Evolutionary conservation across 2,329 filamentous ascomycete genomes (phyloP), one percentile per base, ranked within the genome.

Genomic region (Alternaria incomplexa): DNA sequence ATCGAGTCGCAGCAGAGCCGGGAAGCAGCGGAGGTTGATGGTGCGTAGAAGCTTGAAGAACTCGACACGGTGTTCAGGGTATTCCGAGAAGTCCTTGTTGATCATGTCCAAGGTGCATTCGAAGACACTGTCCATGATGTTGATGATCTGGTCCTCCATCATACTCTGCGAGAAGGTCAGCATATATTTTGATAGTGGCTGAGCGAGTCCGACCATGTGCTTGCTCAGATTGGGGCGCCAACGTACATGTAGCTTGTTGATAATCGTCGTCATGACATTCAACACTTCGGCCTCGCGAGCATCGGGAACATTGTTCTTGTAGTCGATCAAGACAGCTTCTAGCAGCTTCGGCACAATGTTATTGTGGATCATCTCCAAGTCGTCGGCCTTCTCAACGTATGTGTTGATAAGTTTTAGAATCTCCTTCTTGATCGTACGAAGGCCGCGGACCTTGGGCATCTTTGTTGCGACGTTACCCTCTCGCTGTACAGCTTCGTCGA

Each of bases 21-120:
- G 93, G 89, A 99, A 99, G 82, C 96, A 99, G 80, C 97, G 93
- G 51, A 98, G 84, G 81, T 99, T 99, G 83, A 99, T 98, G 13
- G 95, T 93, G 71, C 96, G 89, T 40, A 99, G 87, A 23, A 99
- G 88, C 81, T 97, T 97, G 87, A 99, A 99, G 82, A 99, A 99
- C 81, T 98, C 95, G n/a, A 99, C 96, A 61, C 96, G 91, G 79
- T 99, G 96, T 80, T 99, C 96, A 0, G 96, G 96, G 80, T 97
- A 99, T 79, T 99, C 96, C 50, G 96, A 97, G 82, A 99, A 99
- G 81, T 99, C 96, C 84, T 99, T 99, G 88, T 98, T 99, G 84
- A 99, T 99, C 96, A 99, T 99, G 75, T 97, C 93, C 60, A 99
- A 85, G 4, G 96, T 99, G 84, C 95, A 98, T 81, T 98, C 95